These are phyloP conservation scores for Cercospora janseana DNA, from an alignment of 2,329 filamentous ascomycete species.

Conservation along the genomic window DNA sequence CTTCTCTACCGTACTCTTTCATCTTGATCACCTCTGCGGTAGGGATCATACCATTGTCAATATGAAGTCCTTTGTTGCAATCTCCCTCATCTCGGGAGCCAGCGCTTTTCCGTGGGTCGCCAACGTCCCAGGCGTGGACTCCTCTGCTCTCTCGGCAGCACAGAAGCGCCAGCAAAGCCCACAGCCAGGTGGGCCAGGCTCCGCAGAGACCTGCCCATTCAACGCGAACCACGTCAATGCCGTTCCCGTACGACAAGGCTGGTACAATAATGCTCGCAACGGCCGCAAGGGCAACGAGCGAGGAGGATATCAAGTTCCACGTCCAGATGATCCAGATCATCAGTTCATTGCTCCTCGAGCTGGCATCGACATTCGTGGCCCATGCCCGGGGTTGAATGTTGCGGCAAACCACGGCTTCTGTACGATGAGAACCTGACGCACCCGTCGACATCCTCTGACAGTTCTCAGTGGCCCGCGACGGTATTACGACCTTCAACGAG, in stretches of 20 bases:
- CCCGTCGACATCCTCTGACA: conserved; percentile 39
- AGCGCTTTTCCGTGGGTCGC: conserved; percentile 44
- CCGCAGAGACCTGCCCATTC: conserved; percentile 39
- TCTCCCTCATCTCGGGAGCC: conserved; percentile 28
- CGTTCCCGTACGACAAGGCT: conserved; percentile 38
- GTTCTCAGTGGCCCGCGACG: conserved; percentile 45
- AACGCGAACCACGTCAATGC: conserved; percentile 43
- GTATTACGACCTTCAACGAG: conserved; percentile 42
- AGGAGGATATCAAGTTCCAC: conserved; percentile 48
- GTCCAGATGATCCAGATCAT: conserved; percentile 43
- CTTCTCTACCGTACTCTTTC: not conserved
- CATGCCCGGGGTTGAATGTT: conserved; percentile 21
- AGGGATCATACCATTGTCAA: not conserved
- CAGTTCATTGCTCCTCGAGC: conserved; percentile 39
- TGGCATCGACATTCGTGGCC: conserved; percentile 43
- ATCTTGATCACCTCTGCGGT: not conserved
- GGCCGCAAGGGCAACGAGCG: conserved; percentile 43
- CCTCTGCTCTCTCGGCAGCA: conserved; percentile 32
- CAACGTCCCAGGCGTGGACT: conserved; percentile 40
- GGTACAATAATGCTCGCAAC: conserved; percentile 46
- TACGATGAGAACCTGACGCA: conserved; percentile 41
- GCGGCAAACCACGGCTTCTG: conserved; percentile 13
- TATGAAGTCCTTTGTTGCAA: conserved; percentile 32
- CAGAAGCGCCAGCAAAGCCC: conserved; percentile 35
- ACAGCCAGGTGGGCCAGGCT: conserved; percentile 29